phyloP scores from a whole-genome alignment of 2,329 filamentous ascomycete species.

The Hypoxylon sp. region DNA sequence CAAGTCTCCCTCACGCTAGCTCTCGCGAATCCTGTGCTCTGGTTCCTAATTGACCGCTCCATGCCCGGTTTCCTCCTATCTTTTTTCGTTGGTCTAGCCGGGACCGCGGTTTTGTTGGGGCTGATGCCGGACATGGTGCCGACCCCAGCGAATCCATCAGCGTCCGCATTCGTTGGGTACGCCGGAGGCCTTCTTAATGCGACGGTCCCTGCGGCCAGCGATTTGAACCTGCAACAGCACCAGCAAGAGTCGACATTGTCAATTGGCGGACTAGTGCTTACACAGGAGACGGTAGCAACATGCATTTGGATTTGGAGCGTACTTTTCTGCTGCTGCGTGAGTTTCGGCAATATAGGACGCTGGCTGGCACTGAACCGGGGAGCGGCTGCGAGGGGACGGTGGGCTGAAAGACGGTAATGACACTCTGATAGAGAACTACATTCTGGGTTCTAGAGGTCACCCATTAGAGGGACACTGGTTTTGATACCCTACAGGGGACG shows the following conservation, averaged over 20 bases:
- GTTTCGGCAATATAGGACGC: conserved; percentile 95
- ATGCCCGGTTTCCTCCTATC: conserved; percentile 86
- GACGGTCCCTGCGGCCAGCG: conserved; percentile 1
- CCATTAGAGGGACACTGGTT: not conserved
- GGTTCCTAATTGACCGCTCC: conserved; percentile 96
- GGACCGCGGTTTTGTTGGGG: conserved; percentile 79
- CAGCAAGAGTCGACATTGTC: conserved; percentile 52
- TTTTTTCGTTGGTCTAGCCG: conserved; percentile 76
- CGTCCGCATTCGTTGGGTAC: conserved; percentile 39
- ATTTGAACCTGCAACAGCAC: conserved; percentile 14
- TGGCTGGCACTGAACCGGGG: conserved; percentile 72
- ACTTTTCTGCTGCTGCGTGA: conserved; percentile 92
- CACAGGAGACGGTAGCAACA: conserved; percentile 74
- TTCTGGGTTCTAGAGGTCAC: not conserved
- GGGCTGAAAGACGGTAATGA: conserved; percentile 50
- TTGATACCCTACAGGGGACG: conserved; percentile 1
- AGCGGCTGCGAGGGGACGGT: conserved; percentile 59
- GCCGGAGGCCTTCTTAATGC: conserved; percentile 20
- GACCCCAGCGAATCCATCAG: conserved; percentile 64
- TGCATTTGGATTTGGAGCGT: conserved; percentile 93
- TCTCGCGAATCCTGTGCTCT: conserved; percentile 90
- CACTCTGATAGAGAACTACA: not conserved
- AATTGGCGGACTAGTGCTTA: conserved; percentile 65
- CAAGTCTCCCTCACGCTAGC: conserved; percentile 91
- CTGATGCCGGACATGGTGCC: conserved; percentile 85